Conservation (phyloP, 2,329 filamentous ascomycete genomes). For the Colletotrichum gigasporum region DNA sequence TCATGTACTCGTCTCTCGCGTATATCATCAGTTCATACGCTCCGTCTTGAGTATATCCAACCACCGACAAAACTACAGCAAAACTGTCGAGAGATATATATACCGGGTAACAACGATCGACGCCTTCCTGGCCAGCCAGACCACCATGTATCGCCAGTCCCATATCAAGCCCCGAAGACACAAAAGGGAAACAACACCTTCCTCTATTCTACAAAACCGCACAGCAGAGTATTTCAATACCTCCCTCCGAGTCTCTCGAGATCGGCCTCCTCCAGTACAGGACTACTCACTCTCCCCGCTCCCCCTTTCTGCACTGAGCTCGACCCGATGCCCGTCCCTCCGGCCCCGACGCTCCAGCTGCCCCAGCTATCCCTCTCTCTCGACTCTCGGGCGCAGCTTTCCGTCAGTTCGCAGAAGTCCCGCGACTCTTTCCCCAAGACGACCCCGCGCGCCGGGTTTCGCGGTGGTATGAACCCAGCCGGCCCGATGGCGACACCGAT, state of each 20-base stretch:
- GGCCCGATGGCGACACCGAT: conserved; percentile 29
- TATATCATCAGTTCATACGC: not conserved
- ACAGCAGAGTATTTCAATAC: conserved; percentile 27
- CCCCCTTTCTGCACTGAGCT: conserved; percentile 18
- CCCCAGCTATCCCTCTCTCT: conserved; percentile 46
- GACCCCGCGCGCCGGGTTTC: conserved; percentile 29
- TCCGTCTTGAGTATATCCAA: not conserved
- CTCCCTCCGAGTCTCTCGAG: conserved; percentile 40
- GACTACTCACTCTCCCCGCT: conserved; percentile 32
- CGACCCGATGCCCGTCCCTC: not conserved
- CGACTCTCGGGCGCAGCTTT: conserved; percentile 40
- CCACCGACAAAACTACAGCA: not conserved
- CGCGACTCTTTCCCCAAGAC: conserved; percentile 36
- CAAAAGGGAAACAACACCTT: not conserved
- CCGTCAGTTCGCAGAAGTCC: conserved; percentile 43
- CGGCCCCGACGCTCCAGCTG: conserved; percentile 38
- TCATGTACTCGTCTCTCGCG: not conserved
- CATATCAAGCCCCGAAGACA: not conserved
- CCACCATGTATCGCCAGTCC: not conserved
- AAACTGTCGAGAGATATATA: no score
- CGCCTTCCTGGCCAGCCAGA: not conserved
- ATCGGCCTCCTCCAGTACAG: conserved; percentile 37
- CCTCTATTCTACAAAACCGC: not conserved
- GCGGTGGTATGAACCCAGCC: conserved; percentile 25
- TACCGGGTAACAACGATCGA: no score